These are phyloP conservation scores for Arthrobotrys megalospora DNA, from an alignment of 2,329 filamentous ascomycete genomes.

Conservation along the genomic window DNA sequence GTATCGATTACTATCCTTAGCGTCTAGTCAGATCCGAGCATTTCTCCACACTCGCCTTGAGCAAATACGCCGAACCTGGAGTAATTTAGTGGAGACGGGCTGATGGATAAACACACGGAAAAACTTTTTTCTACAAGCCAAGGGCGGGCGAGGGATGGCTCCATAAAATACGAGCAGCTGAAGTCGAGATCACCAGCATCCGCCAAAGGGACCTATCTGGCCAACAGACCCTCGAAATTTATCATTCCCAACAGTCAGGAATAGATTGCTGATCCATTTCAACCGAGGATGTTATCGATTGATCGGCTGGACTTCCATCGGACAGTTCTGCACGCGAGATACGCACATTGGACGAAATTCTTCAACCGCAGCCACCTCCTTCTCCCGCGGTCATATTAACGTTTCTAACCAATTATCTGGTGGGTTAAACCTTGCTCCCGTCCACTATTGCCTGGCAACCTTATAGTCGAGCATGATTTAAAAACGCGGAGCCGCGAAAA, in stretches of 20 bases:
- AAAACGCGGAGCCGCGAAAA: conserved; percentile 60
- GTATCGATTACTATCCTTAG: conserved; percentile 51
- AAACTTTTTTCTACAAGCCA: conserved; percentile 54
- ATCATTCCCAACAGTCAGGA: conserved; percentile 30
- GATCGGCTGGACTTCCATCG: conserved; percentile 23
- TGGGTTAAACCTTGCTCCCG: conserved; percentile 56
- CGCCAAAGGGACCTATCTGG: background rate
- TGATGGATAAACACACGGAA: conserved; percentile 58
- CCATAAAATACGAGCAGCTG: conserved; percentile 56
- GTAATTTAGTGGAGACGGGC: conserved; percentile 44
- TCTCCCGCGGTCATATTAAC: conserved; percentile 46
- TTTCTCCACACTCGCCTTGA: conserved; percentile 46
- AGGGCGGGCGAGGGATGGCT: conserved; percentile 29
- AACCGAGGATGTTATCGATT: conserved; percentile 51
- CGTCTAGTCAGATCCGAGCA: conserved; percentile 37
- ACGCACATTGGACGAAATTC: conserved; percentile 57
- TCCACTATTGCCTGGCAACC: conserved; percentile 47
- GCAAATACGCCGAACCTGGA: conserved; percentile 46
- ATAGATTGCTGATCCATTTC: conserved; percentile 54
- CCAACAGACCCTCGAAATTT: conserved; percentile 11
- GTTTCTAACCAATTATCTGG: conserved; percentile 42
- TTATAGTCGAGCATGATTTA: conserved; percentile 52
- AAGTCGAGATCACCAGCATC: conserved; percentile 22
- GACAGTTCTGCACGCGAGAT: conserved; percentile 47
- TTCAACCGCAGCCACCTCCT: conserved; percentile 43